Evolutionary conservation across 345 rosid species (phyloP).

Genomic region (Salix udensis): DNA sequence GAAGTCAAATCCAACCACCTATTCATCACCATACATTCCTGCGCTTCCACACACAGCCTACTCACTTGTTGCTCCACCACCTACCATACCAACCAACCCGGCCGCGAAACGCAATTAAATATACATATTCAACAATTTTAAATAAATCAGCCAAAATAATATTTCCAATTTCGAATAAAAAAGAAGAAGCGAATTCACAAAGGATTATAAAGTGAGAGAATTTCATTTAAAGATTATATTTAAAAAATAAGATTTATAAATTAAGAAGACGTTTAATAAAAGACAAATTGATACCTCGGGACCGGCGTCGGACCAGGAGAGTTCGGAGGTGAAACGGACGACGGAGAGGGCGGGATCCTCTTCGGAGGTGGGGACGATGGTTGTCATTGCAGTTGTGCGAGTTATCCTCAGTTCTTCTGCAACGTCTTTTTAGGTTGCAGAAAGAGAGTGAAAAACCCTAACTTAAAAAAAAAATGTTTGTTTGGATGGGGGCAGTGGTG

Average conservation of each 20-base stretch:
- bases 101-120: not conserved
- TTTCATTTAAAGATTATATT: not conserved
- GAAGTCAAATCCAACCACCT: constrained; percentile 83
- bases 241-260: not conserved
- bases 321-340: constrained; percentile 87
- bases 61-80: constrained; percentile 69
- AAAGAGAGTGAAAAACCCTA: constrained; percentile 30
- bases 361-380: constrained; percentile 89
- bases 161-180: not conserved
- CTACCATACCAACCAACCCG: constrained; percentile 27
- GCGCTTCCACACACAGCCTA: constrained; percentile 77
- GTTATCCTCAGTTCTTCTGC: not conserved
- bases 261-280: not conserved
- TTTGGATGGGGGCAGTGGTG: not conserved
- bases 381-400: constrained; percentile 45
- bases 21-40: constrained; percentile 50
- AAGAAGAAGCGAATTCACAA: not conserved
- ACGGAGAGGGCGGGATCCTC: constrained; percentile 87
- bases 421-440: not conserved
- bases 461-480: not conserved
- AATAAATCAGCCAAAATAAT: not conserved
- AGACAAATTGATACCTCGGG: constrained; percentile 52
- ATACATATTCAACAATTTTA: not conserved
- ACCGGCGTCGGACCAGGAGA: constrained; percentile 98
- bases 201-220: not conserved